Evolutionary conservation across 495 filamentous ascomycete genomes (phyloP).

Genomic region (Xylaria telfairii): DNA sequence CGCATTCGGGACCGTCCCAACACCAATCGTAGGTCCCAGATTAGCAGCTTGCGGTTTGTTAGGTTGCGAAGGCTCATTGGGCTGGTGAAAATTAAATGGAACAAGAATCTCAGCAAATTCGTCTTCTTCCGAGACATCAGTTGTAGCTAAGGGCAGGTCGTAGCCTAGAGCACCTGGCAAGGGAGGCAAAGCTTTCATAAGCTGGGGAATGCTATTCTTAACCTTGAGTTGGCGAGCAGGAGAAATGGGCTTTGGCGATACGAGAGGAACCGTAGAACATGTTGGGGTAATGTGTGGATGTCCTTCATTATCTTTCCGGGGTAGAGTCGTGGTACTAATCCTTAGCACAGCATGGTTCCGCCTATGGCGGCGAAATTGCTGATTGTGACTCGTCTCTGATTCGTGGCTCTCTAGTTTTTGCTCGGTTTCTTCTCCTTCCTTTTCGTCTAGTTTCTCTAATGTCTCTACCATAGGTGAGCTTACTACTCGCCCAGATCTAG

Average conservation of each 20-base stretch:
- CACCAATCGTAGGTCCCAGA: neutral
- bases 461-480: neutral
- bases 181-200: slow-evolving; percentile 59
- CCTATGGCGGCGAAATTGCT: slow-evolving; percentile 33
- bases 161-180: slow-evolving; percentile 43
- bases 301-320: slow-evolving; percentile 36
- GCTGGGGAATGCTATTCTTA: slow-evolving; percentile 56
- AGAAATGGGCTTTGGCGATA: slow-evolving; percentile 55
- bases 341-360: slow-evolving; percentile 35
- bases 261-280: slow-evolving; percentile 40
- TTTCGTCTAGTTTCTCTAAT: neutral
- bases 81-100: slow-evolving; percentile 29
- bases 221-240: slow-evolving; percentile 52
- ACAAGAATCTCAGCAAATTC: slow-evolving; percentile 36
- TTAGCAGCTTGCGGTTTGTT: neutral
- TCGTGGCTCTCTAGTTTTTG: slow-evolving; percentile 8
- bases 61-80: neutral
- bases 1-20: neutral
- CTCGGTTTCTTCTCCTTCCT: neutral
- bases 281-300: slow-evolving; percentile 36
- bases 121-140: slow-evolving; percentile 29
- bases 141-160: slow-evolving; percentile 29
- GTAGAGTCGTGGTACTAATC: slow-evolving; percentile 37
- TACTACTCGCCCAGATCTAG: neutral
- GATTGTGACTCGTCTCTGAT: slow-evolving; percentile 1